phyloP scores from a whole-genome alignment of 2,329 filamentous ascomycete genomes.

The Grosmannia clavigera region DNA sequence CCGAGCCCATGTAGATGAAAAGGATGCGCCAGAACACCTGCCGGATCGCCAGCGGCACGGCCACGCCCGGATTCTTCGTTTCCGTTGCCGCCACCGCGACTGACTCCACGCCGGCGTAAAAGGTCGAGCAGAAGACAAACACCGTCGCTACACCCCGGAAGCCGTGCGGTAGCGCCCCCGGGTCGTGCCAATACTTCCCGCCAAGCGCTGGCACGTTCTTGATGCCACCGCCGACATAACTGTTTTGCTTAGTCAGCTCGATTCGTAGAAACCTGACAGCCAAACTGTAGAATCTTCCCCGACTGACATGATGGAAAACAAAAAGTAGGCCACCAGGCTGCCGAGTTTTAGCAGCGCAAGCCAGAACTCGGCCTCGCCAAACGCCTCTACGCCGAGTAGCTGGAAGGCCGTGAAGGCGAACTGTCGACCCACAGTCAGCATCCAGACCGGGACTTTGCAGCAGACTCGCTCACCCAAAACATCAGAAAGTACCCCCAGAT shows the following conservation, averaged over 20 bases:
- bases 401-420: no score
- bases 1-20: slow-evolving; percentile 51
- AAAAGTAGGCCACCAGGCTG: slow-evolving; percentile 57
- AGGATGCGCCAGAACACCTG: slow-evolving; percentile 51
- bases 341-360: slow-evolving; percentile 60
- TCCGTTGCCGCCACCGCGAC: slow-evolving; percentile 52
- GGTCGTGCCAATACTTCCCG: slow-evolving; percentile 59
- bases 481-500: no score
- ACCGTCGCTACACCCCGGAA: slow-evolving; percentile 53
- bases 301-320: slow-evolving; percentile 51
- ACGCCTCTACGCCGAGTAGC: slow-evolving; percentile 19
- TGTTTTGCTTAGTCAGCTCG: no score
- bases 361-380: slow-evolving; percentile 74
- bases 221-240: no score
- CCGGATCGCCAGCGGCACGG: slow-evolving; percentile 45
- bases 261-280: no score
- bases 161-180: slow-evolving; percentile 58
- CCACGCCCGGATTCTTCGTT: slow-evolving; percentile 43
- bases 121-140: slow-evolving; percentile 55
- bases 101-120: slow-evolving; percentile 52
- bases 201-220: slow-evolving; percentile 31
- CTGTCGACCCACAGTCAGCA: no score
- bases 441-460: no score
- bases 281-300: no score
- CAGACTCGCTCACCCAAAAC: no score